Conservation (phyloP, 2,329 filamentous ascomycete genomes). For the Nemania bipapillata region DNA sequence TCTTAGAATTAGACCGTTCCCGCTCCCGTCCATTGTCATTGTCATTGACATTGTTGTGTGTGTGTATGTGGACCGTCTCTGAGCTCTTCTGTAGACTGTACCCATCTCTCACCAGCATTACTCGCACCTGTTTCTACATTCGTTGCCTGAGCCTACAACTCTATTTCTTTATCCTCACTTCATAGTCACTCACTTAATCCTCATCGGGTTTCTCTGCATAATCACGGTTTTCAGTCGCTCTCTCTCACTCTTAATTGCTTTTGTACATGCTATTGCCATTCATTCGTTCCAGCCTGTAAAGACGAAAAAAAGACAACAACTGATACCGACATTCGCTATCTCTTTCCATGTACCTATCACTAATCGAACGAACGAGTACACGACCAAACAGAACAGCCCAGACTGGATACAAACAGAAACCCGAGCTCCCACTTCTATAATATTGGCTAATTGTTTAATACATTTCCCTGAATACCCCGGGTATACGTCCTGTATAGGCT, state of each 20-base stretch:
- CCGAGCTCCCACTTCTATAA: slow-evolving; percentile 8
- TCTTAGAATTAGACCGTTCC: slow-evolving; percentile 42
- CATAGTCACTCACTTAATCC: slow-evolving; percentile 24
- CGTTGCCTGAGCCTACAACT: slow-evolving; percentile 17
- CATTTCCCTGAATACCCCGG: neutral
- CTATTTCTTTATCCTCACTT: slow-evolving; percentile 13
- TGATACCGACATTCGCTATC: neutral
- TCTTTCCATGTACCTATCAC: neutral
- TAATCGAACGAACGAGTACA: neutral
- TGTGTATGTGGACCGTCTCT: slow-evolving; percentile 22
- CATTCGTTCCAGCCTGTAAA: neutral
- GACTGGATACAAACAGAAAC: neutral
- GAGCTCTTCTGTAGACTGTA: slow-evolving; percentile 28
- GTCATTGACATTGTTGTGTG: slow-evolving; percentile 19
- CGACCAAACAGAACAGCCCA: slow-evolving; percentile 1
- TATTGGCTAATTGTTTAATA: slow-evolving; percentile 20
- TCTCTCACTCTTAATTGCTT: slow-evolving; percentile 24
- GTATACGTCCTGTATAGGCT: neutral
- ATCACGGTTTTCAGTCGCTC: neutral
- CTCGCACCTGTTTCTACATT: slow-evolving; percentile 21
- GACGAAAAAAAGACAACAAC: neutral
- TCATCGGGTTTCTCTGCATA: slow-evolving; percentile 12
- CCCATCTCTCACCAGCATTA: slow-evolving; percentile 39
- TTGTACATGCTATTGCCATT: slow-evolving; percentile 8
- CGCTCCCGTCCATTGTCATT: slow-evolving; percentile 42